These are phyloP conservation scores for Picochlorum sp. DNA, from an alignment of 139 green algal genomes.

Conservation along the genomic window DNA sequence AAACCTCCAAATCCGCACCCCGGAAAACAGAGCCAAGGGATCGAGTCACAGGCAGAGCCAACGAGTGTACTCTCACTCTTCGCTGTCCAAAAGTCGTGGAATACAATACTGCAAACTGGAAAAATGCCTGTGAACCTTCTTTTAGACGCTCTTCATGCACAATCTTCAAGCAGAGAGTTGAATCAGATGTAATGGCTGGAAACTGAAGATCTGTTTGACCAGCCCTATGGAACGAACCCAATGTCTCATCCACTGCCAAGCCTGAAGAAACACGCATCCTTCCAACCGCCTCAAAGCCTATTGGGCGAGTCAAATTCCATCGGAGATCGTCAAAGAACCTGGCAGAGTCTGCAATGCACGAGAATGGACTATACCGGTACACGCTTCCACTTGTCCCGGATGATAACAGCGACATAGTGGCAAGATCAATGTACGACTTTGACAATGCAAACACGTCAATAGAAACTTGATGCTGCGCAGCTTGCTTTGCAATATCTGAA, in stretches of 20 bases:
- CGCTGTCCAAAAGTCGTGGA: constrained; percentile 47
- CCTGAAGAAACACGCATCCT: constrained; percentile 62
- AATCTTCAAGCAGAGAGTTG: constrained; percentile 45
- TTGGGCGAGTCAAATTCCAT: constrained; percentile 64
- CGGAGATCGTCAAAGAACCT: constrained; percentile 77
- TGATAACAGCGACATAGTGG: constrained; percentile 48
- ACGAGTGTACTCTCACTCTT: constrained; percentile 56
- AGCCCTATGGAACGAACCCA: constrained; percentile 40
- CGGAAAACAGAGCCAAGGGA: constrained; percentile 61
- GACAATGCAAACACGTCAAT: constrained; percentile 68
- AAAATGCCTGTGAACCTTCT: constrained; percentile 37
- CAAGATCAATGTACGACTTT: constrained; percentile 62
- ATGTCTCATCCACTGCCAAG: constrained; percentile 66
- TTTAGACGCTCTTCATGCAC: constrained; percentile 40
- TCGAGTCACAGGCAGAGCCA: constrained; percentile 63
- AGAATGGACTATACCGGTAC: constrained; percentile 71
- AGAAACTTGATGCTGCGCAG: constrained; percentile 63
- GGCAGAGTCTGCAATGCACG: constrained; percentile 51
- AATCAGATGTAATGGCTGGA: constrained; percentile 72
- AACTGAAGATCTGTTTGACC: constrained; percentile 68
- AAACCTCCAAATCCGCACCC: constrained; percentile 73
- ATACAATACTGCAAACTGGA: constrained; percentile 84
- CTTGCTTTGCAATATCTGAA: constrained; percentile 41
- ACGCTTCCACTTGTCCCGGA: constrained; percentile 59
- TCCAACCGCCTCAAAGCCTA: constrained; percentile 78